Evolutionary conservation across 352 stramenopile species (phyloP), one percentile per base, ranked within the genome.

Genomic region (Phytophthora hibernalis): DNA sequence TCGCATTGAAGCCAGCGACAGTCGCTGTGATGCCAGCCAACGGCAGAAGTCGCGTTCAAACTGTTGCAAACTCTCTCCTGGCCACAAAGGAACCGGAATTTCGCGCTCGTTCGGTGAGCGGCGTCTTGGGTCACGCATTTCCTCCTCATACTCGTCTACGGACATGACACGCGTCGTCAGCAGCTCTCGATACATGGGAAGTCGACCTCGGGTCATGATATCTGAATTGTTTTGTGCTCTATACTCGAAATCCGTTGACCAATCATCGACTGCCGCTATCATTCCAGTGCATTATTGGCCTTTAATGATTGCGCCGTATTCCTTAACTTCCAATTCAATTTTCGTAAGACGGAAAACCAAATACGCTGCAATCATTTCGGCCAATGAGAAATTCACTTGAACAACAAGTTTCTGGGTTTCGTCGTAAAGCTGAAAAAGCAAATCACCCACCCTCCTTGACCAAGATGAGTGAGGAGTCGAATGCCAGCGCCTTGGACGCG

Each of bases 21-120:
- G 28, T 3, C 45, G 33, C 1, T 35, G 50, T n/a, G 30, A 38
- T 6, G 22, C n/a, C 45, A 78, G 47, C 70, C 70, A 78, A 5
- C 48, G 50, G 2, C 10, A 15, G 48, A 83, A 83, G 5, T 54
- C 37, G 13, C 47, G 45, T 40, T 83, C 72, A 40, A 67, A 79
- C 20, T 79, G 58, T 21, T 59, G 58, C 3, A 58, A n/a, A 43
- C 26, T 70, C 50, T 83, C 76, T 6, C 65, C 70, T 6, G 70
- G 52, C 61, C 65, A 75, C 6, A 78, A 63, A 12, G 73, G 69
- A n/a, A 78, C 69, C 6, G 69, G 66, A 16, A 79, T 74, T 33
- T 71, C 54, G 4, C 28, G 10, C 11, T 43, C 40, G 11, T 15
- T 33, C 11, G 42, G 35, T 22, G 44, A n/a, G 5, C 51, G 54